Conservation (phyloP, 176 grass and related monocot genomes). For the Bothriochloa decipiens region DNA sequence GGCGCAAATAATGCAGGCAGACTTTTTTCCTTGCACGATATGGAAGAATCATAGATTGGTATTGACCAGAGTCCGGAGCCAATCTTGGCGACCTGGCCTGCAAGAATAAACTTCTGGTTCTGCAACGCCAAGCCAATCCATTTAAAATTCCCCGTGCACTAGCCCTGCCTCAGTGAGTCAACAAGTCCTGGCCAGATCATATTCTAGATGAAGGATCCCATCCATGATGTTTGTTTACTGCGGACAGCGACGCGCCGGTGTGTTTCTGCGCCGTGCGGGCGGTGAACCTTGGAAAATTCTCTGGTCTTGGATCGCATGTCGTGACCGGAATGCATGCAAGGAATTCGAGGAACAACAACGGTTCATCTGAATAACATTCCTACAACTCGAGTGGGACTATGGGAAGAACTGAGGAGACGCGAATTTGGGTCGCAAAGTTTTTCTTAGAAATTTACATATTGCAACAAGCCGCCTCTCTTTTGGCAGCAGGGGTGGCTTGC, state of each 20-base stretch:
- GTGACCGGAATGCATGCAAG: background rate
- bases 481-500: background rate
- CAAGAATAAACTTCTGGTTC: background rate
- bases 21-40: background rate
- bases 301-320: background rate
- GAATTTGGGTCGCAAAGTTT: background rate
- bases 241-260: background rate
- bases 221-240: background rate
- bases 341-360: background rate
- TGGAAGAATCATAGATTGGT: background rate
- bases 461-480: background rate
- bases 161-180: background rate
- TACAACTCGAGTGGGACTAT: no score
- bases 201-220: slow-evolving; percentile 16
- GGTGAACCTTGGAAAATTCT: background rate
- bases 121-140: background rate
- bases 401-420: no score
- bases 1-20: background rate
- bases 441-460: background rate
- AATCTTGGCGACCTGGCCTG: background rate
- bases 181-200: background rate
- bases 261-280: background rate
- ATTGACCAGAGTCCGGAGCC: background rate
- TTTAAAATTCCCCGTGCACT: background rate
- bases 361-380: background rate